These are phyloP conservation scores for Pinus albicaulis DNA, from an alignment of 75 land plant species.

Conservation along the genomic window DNA sequence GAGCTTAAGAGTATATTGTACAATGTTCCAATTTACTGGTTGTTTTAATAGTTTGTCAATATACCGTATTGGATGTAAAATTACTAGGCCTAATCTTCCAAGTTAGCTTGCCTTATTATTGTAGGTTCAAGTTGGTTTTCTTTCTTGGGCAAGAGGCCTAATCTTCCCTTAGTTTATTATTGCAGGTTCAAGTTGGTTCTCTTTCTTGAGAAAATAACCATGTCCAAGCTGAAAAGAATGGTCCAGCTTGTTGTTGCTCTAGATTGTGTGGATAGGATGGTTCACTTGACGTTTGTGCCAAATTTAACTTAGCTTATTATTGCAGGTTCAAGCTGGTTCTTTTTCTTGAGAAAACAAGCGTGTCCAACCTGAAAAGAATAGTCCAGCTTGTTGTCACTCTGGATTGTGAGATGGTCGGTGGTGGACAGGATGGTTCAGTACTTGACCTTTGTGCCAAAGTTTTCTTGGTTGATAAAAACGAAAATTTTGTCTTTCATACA, in stretches of 20 bases:
- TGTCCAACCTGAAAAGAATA: not conserved
- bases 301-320: no score
- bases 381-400: conserved; percentile 31
- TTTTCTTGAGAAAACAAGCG: not conserved
- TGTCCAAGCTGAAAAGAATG: no score
- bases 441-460: conserved; percentile 72
- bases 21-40: not conserved
- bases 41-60: not conserved
- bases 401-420: conserved; percentile 92
- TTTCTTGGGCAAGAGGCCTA: no score
- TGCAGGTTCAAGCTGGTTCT: conserved; percentile 12
- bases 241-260: no score
- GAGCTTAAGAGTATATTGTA: not conserved
- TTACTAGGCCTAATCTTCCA: not conserved
- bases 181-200: no score
- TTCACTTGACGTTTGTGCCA: no score
- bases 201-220: no score
- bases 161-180: no score
- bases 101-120: not conserved
- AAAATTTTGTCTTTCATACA: conserved; percentile 64
- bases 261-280: no score
- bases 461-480: conserved; percentile 74
- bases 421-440: conserved; percentile 77
- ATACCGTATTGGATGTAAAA: not conserved
- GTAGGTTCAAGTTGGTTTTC: no score